Conservation (phyloP, 768 basidiomycete species). For the Thelephora ganbajun region DNA sequence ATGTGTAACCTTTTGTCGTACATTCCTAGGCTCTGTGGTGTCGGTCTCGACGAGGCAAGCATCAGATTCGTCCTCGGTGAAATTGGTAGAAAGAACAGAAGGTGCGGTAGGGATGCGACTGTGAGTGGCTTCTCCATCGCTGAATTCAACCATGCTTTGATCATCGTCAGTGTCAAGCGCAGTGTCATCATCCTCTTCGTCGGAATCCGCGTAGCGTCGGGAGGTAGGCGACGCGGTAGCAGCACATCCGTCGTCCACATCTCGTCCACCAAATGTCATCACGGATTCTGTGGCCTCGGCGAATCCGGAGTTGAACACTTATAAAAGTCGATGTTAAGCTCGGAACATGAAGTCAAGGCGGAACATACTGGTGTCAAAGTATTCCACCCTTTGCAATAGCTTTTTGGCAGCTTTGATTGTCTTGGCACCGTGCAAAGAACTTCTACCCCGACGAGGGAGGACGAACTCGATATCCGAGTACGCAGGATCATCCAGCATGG, state of each 20-base stretch:
- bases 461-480: constrained; percentile 82
- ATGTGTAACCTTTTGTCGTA: constrained; percentile 21
- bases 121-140: constrained; percentile 7
- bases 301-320: constrained; percentile 68
- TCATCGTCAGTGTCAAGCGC: constrained; percentile 20
- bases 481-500: constrained; percentile 50
- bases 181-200: constrained; percentile 36
- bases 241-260: constrained; percentile 9
- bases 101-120: not conserved
- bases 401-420: constrained; percentile 57
- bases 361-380: constrained; percentile 63
- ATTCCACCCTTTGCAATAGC: constrained; percentile 57
- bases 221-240: constrained; percentile 25
- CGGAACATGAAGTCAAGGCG: not conserved
- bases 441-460: constrained; percentile 33
- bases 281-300: constrained; percentile 34
- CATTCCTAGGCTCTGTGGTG: constrained; percentile 14
- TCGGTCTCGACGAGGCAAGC: constrained; percentile 10
- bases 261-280: constrained; percentile 13
- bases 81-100: not conserved
- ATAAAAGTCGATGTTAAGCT: not conserved
- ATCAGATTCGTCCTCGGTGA: constrained; percentile 28
- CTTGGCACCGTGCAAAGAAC: constrained; percentile 20
- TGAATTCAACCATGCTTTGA: constrained; percentile 11
- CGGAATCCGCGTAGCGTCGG: constrained; percentile 33